A percentile compares a stretch with the other conserved stretches of the same genome.
phyloP scores from a whole-genome alignment of 2,329 filamentous ascomycete genomes.

The Conoideocrella luteorostrata region DNA sequence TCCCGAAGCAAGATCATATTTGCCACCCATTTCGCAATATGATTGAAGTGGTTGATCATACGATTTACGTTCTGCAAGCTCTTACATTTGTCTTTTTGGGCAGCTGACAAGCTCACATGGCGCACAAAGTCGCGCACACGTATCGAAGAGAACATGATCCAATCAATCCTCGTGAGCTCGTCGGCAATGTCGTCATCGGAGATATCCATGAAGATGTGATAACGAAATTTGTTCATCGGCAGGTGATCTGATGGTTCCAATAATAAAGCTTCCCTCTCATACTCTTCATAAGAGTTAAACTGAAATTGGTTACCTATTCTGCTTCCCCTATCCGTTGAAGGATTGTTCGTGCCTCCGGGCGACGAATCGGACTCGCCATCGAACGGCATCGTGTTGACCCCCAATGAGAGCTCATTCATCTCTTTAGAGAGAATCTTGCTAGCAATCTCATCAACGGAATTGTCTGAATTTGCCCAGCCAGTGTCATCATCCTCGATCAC shows the following conservation, averaged over 20 bases:
- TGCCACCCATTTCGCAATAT: slow-evolving; percentile 73
- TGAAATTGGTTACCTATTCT: slow-evolving; percentile 41
- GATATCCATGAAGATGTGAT: slow-evolving; percentile 83
- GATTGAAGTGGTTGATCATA: slow-evolving; percentile 91
- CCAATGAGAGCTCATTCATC: slow-evolving; percentile 30
- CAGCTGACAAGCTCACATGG: slow-evolving; percentile 70
- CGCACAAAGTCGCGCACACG: slow-evolving; percentile 87
- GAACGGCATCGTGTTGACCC: slow-evolving; percentile 42
- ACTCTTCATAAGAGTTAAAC: slow-evolving; percentile 66
- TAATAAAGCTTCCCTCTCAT: slow-evolving; percentile 68
- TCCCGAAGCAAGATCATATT: slow-evolving; percentile 84
- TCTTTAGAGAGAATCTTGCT: slow-evolving; percentile 32
- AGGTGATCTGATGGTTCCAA: slow-evolving; percentile 65
- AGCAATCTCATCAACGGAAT: slow-evolving; percentile 30
- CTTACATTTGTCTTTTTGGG: slow-evolving; percentile 68
- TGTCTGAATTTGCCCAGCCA: slow-evolving; percentile 82
- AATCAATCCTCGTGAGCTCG: slow-evolving; percentile 92
- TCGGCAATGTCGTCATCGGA: slow-evolving; percentile 79
- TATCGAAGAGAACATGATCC: slow-evolving; percentile 96
- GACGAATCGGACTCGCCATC: slow-evolving; percentile 40
- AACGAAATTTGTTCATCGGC: slow-evolving; percentile 76
- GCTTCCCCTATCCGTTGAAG: slow-evolving; percentile 32
- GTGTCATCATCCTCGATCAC: slow-evolving; percentile 85
- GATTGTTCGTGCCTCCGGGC: slow-evolving; percentile 40
- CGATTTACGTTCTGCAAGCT: slow-evolving; percentile 82